Evolutionary conservation across 345 rosid species (phyloP).

Genomic region (Raphanus raphanistrum): DNA sequence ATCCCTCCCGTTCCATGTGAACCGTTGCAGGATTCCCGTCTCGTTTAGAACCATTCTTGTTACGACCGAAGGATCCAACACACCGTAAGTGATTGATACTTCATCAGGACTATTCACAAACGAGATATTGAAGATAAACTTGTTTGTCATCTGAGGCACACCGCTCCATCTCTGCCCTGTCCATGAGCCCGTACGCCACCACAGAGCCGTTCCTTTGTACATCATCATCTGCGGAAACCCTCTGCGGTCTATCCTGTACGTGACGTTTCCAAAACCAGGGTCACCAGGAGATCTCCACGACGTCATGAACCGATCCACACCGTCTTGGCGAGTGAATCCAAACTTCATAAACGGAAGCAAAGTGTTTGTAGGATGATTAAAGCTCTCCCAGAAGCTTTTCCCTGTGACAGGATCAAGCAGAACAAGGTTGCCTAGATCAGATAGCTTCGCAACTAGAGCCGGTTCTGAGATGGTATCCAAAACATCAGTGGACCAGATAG

Average conservation of each 20-base stretch:
- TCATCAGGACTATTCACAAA: constrained; percentile 41
- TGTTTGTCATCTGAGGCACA: constrained; percentile 55
- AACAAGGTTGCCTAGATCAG: constrained; percentile 69
- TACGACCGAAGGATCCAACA: constrained; percentile 35
- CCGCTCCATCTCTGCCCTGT: constrained; percentile 68
- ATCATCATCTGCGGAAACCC: constrained; percentile 56
- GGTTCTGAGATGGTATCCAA: constrained; percentile 18
- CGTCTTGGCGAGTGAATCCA: constrained; percentile 46
- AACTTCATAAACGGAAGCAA: constrained; percentile 64
- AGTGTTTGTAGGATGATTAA: constrained; percentile 66
- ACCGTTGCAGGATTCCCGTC: constrained; percentile 47
- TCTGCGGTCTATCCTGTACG: constrained; percentile 41
- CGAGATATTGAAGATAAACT: constrained; percentile 37
- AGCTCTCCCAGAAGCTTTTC: constrained; percentile 62
- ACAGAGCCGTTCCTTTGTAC: constrained; percentile 36
- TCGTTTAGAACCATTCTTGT: constrained; percentile 57
- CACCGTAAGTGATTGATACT: constrained; percentile 38
- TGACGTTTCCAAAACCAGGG: constrained; percentile 49
- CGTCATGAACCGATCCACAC: constrained; percentile 41
- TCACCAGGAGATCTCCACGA: constrained; percentile 60
- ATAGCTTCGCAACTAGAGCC: constrained; percentile 46
- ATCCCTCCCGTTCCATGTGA: constrained; percentile 49
- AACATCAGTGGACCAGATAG: constrained; percentile 56
- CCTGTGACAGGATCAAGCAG: constrained; percentile 37
- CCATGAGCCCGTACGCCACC: constrained; percentile 67